Evolutionary conservation across 2,329 filamentous ascomycete species (phyloP).

Genomic region (Beauveria medogensis): DNA sequence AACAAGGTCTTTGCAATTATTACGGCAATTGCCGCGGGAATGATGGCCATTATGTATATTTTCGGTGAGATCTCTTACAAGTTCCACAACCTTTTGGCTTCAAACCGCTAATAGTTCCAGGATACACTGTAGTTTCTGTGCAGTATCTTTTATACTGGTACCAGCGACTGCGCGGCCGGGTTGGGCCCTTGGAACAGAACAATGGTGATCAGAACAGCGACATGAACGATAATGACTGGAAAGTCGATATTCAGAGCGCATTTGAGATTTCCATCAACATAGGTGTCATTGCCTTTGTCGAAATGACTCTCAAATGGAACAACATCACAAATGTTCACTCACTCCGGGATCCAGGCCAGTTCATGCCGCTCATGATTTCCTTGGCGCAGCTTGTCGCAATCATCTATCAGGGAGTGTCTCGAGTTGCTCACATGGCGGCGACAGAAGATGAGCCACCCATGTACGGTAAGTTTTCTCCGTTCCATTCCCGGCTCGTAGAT

Average conservation of each 20-base stretch:
- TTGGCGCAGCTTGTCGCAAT: slow-evolving; percentile 17
- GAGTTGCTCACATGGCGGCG: not conserved
- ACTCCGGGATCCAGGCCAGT: slow-evolving; percentile 17
- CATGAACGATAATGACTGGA: not conserved
- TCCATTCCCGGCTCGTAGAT: not conserved
- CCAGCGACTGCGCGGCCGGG: not conserved
- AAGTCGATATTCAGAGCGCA: not conserved
- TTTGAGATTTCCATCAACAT: slow-evolving; percentile 17
- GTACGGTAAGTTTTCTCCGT: slow-evolving; percentile 5
- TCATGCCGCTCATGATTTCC: slow-evolving; percentile 21
- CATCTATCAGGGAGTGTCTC: slow-evolving; percentile 14
- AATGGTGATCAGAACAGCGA: not conserved
- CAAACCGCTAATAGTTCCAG: not conserved
- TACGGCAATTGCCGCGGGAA: slow-evolving; percentile 6
- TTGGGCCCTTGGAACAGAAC: not conserved
- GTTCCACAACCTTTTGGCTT: too few species aligned
- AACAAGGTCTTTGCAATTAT: slow-evolving; percentile 19
- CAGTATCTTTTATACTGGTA: not conserved
- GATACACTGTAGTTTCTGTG: not conserved
- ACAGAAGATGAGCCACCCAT: not conserved
- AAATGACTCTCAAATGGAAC: slow-evolving; percentile 20
- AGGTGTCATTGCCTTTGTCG: slow-evolving; percentile 20
- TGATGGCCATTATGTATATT: slow-evolving; percentile 13
- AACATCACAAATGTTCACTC: slow-evolving; percentile 16
- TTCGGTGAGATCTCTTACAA: not conserved